Base-by-base conservation (phyloP, 2,329 filamentous ascomycete genomes). In the Pestalotiopsis fici region DNA sequence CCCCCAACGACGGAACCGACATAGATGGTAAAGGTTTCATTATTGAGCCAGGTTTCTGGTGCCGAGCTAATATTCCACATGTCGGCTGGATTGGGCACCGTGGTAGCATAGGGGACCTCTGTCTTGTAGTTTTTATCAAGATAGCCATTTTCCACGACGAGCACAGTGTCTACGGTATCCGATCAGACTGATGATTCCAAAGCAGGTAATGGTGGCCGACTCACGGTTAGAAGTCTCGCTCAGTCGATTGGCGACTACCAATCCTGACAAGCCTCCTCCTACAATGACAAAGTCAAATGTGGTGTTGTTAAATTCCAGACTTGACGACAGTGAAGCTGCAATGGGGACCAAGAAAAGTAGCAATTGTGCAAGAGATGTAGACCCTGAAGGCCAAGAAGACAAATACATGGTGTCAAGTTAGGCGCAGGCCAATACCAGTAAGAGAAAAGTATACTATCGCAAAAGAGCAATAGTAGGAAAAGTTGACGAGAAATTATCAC, bases 231-330 rank as follows among this genome's bases (percentile, higher is more conserved):
- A 37, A 23, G 69, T 65, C n/a, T 71, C 70, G 11, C 59, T 65
- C 0, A 71, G 60, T 12, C 69, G 66, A n/a, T 67, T 69, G 23
- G 70, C 70, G 6, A 69, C 64, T 4, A 69, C 68, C 6, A 68
- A 62, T 15, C 69, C 69, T 3, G 69, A 59, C 4, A 68, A 68
- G 6, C 69, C 69, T 59, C 69, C 69, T 12, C 69, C 69, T 7
- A 69, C 63, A 3, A 70, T 50, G 18, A 70, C 28, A 21, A 68
- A 70, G 59, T 70, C 65, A 21, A 69, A 70, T 18, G 55, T 62
- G 27, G 13, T 21, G 6, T 60, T 39, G 5, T 43, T 37, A 18
- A 50, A 62, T 9, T 37, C 47, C n/a, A 21, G 27, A 4, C 13
- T 21, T 9, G n/a, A 15, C 2, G 57, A 4, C 2, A 13, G n/a